These are phyloP conservation scores for Extremus antarcticus DNA, from an alignment of 495 filamentous ascomycete species.

Conservation along the genomic window DNA sequence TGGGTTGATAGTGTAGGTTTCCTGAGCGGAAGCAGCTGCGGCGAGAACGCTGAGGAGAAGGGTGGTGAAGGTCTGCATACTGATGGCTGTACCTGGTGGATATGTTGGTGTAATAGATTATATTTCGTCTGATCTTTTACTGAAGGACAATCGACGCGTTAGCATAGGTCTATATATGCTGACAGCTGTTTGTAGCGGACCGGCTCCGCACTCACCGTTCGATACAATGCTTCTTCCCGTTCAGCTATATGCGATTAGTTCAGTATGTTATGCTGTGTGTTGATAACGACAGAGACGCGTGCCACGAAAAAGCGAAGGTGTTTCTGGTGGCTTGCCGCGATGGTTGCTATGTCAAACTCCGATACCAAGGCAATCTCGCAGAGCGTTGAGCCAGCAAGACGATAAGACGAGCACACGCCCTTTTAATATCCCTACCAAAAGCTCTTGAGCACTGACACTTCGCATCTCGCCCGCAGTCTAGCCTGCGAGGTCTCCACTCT, in stretches of 20 bases:
- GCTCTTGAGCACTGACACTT: background rate
- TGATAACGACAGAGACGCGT: too few relatives aligned
- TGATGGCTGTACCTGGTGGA: background rate
- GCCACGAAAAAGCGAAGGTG: background rate
- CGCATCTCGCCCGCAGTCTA: background rate
- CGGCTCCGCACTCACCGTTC: too few relatives aligned
- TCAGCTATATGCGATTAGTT: too few relatives aligned
- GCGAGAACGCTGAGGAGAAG: slow-evolving; percentile 19
- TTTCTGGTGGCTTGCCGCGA: background rate
- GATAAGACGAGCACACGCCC: background rate
- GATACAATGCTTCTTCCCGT: too few relatives aligned
- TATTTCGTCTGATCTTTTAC: background rate
- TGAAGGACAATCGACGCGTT: background rate
- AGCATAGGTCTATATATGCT: too few relatives aligned
- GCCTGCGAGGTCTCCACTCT: background rate
- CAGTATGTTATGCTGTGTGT: too few relatives aligned
- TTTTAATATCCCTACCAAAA: background rate
- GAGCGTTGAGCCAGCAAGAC: background rate
- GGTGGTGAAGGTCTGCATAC: slow-evolving; percentile 21
- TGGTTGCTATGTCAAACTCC: background rate
- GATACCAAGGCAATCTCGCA: background rate
- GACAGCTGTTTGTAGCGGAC: too few relatives aligned
- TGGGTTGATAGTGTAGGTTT: slow-evolving; percentile 49
- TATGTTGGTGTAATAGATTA: background rate
- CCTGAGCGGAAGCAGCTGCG: slow-evolving; percentile 27